phyloP scores from a whole-genome alignment of 108 stramenopile species.

The Skeletonema tropicum region DNA sequence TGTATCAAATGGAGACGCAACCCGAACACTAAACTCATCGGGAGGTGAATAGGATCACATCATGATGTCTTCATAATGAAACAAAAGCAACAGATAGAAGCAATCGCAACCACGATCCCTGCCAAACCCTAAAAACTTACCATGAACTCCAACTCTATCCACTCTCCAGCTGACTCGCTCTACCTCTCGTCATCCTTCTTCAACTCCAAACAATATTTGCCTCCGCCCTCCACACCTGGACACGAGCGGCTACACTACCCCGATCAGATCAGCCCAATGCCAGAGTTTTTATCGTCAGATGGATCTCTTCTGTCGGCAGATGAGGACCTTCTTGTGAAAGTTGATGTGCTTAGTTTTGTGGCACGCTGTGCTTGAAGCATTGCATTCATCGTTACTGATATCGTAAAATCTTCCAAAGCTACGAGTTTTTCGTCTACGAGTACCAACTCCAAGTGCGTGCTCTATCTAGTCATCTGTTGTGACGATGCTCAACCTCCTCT shows the following conservation, averaged over 20 bases:
- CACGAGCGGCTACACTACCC: neutral
- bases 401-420: no score
- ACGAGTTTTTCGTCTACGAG: no score
- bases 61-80: no score
- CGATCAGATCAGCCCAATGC: neutral
- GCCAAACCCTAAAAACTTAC: no score
- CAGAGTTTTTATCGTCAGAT: neutral
- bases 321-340: neutral
- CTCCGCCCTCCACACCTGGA: neutral
- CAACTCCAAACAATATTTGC: neutral
- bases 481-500: no score
- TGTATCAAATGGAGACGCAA: no score
- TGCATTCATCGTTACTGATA: neutral
- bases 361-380: neutral
- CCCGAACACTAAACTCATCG: no score
- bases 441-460: no score
- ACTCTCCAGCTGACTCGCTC: neutral
- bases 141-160: constrained; percentile 1
- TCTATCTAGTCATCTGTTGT: no score
- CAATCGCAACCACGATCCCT: no score
- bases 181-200: neutral
- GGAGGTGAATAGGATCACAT: no score
- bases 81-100: no score
- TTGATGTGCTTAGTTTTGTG: neutral
- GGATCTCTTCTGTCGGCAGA: neutral